Conservation (phyloP, 352 stramenopile genomes). For the Phytophthora fragariae region DNA sequence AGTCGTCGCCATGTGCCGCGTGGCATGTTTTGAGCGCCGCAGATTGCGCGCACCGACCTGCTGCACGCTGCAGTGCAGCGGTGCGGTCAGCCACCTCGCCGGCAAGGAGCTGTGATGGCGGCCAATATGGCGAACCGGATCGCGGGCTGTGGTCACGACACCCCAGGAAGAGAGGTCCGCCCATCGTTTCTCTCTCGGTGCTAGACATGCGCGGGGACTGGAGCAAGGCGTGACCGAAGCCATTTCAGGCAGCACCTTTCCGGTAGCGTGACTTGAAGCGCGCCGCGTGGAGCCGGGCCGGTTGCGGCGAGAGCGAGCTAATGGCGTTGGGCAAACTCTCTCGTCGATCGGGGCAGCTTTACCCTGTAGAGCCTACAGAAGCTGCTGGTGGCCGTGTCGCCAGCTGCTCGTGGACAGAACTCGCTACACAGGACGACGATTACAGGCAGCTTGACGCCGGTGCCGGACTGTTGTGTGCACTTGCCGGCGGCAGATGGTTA, state of each 20-base stretch:
- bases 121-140: slow-evolving; percentile 15
- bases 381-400: neutral
- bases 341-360: neutral
- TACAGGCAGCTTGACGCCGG: neutral
- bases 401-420: slow-evolving; percentile 19
- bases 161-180: neutral
- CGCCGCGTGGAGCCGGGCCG: slow-evolving; percentile 10
- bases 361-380: neutral
- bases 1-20: slow-evolving; percentile 15
- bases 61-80: neutral
- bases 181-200: slow-evolving; percentile 9
- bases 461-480: neutral
- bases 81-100: neutral
- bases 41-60: slow-evolving; percentile 16
- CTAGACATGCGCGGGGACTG: slow-evolving; percentile 13
- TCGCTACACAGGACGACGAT: neutral
- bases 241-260: neutral
- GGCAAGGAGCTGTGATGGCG: slow-evolving; percentile 15
- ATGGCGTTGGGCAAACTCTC: neutral
- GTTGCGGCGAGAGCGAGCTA: slow-evolving; percentile 22
- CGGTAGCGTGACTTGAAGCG: slow-evolving; percentile 27
- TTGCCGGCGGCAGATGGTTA: slow-evolving; percentile 8
- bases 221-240: slow-evolving; percentile 1
- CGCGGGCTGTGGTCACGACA: too few species aligned
- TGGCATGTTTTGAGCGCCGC: slow-evolving; percentile 17